Evolutionary conservation across 495 filamentous ascomycete species (phyloP).

Genomic region (Melanomma pulvis-pyrius): DNA sequence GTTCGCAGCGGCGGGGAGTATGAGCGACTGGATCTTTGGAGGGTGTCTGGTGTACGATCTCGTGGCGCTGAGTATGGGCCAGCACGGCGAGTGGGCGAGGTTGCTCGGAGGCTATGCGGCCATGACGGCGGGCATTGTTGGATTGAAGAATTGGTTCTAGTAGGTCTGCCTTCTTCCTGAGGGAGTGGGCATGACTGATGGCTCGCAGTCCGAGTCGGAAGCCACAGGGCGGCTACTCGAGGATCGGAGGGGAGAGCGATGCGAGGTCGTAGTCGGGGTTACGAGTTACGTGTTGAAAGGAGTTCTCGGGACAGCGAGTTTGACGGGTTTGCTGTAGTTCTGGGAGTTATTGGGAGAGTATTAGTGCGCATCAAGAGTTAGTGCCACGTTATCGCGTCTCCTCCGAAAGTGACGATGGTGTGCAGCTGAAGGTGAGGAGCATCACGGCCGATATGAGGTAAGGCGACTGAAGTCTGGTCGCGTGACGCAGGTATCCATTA

Average conservation of each 20-base stretch:
- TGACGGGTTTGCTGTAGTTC: too few species aligned
- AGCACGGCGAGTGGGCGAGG: constrained; percentile 51
- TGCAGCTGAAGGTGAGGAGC: too few species aligned
- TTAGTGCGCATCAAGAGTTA: too few species aligned
- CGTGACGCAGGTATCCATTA: constrained; percentile 15
- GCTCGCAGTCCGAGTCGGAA: constrained; percentile 21
- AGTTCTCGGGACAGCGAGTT: too few species aligned
- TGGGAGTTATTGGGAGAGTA: too few species aligned
- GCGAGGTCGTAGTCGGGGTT: neutral
- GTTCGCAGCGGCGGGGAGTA: constrained; percentile 48
- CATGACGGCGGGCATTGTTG: constrained; percentile 53
- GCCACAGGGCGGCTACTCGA: constrained; percentile 5
- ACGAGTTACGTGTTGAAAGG: too few species aligned
- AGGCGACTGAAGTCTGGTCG: neutral
- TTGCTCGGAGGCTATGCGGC: constrained; percentile 53
- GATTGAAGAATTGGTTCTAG: constrained; percentile 52
- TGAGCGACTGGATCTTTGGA: constrained; percentile 58
- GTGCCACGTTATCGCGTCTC: too few species aligned
- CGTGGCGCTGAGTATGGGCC: constrained; percentile 53
- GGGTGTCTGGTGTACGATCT: constrained; percentile 58
- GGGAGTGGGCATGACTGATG: constrained; percentile 5
- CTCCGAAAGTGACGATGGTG: neutral
- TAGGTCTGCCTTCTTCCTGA: constrained; percentile 39
- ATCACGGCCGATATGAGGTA: constrained; percentile 8
- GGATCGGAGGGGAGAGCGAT: neutral